phyloP scores from a whole-genome alignment of 106 monocot species.

The Acorus gramineus region DNA sequence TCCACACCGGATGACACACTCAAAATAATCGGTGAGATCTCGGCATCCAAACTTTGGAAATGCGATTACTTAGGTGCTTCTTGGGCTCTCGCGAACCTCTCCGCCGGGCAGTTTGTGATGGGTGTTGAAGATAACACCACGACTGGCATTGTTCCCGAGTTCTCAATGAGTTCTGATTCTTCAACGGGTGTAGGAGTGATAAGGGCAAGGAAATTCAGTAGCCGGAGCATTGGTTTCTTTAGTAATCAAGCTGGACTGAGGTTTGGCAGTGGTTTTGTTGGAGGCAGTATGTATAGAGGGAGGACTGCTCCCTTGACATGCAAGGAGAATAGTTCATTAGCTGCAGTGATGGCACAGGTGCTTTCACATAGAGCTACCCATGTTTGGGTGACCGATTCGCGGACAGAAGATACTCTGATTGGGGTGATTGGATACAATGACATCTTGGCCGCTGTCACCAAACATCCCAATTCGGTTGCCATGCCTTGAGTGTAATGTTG shows the following conservation, averaged over 20 bases:
- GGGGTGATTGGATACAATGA: conserved; percentile 70
- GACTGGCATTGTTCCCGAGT: conserved; percentile 7
- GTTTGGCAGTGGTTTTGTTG: conserved; percentile 7
- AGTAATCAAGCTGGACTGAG: conserved; percentile 19
- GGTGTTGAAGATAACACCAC: conserved; percentile 53
- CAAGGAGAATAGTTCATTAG: conserved; percentile 63
- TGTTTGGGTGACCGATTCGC: conserved; percentile 83
- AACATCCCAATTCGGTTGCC: conserved; percentile 6
- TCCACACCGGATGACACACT: conserved; percentile 37
- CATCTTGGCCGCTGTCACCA: conserved; percentile 73
- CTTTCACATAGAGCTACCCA: conserved; percentile 86
- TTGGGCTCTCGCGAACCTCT: conserved; percentile 78
- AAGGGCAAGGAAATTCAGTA: conserved; percentile 68
- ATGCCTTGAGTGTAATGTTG: no score
- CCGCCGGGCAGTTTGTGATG: conserved; percentile 80
- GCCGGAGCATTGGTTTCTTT: conserved; percentile 78
- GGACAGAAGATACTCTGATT: conserved; percentile 38
- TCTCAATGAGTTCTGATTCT: conserved; percentile 16
- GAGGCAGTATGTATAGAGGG: conserved; percentile 64
- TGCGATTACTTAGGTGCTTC: conserved; percentile 67
- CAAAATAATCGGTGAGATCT: conserved; percentile 89
- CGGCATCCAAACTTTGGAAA: conserved; percentile 85
- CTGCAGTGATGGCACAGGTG: conserved; percentile 97
- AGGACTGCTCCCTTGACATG: conserved; percentile 72
- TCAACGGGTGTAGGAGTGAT: conserved; percentile 11